Evolutionary conservation across 805 yeast genomes (phyloP).

Genomic region (Danielia oregonensis): DNA sequence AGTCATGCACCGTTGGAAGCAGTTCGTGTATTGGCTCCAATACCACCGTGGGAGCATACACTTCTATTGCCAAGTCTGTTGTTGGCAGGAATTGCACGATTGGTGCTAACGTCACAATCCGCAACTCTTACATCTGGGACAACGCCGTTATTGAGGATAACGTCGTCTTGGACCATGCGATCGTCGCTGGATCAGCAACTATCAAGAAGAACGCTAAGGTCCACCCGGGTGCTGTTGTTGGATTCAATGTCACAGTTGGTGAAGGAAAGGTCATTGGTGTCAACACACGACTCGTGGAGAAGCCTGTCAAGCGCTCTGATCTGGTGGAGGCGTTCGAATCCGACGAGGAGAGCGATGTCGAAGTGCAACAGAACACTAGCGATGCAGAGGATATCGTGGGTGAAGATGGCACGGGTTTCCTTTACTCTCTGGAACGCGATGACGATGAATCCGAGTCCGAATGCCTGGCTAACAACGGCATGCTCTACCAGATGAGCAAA

Average conservation of each 20-base stretch:
- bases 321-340: conserved; percentile 35
- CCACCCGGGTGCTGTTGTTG: conserved; percentile 73
- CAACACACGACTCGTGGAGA: conserved; percentile 51
- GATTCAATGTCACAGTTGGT: conserved; percentile 68
- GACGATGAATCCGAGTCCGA: conserved; percentile 28
- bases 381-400: conserved; percentile 40
- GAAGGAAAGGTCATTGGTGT: conserved; percentile 45
- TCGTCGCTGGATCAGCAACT: conserved; percentile 63
- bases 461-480: conserved; percentile 29
- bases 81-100: conserved; percentile 85
- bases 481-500: conserved; percentile 45
- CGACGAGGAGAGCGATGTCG: conserved; percentile 19
- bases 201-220: conserved; percentile 52
- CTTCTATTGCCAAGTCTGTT: conserved; percentile 63
- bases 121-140: conserved; percentile 85
- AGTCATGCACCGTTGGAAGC: conserved; percentile 80
- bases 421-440: conserved; percentile 47
- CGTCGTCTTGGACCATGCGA: conserved; percentile 53
- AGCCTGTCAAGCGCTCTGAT: conserved; percentile 35
- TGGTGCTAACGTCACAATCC: conserved; percentile 70
- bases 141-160: conserved; percentile 69
- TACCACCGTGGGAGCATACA: conserved; percentile 72
- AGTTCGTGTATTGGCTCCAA: conserved; percentile 80
- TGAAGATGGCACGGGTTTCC: conserved; percentile 46
- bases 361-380: conserved; percentile 6